phyloP scores from a whole-genome alignment of 2,329 filamentous ascomycete species.

The Rosellinia necatrix region DNA sequence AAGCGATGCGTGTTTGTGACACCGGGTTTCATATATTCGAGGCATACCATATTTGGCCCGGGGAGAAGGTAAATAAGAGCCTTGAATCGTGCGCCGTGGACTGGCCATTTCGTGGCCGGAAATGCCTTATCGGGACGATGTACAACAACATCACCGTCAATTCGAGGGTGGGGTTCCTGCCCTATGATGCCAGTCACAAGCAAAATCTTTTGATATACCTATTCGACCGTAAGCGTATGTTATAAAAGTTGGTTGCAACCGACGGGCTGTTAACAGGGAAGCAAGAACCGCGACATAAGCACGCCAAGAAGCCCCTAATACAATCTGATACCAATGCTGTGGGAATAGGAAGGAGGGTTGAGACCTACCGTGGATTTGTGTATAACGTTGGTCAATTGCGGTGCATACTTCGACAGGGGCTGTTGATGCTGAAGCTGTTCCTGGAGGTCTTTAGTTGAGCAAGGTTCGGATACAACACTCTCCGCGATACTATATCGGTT shows the following conservation, averaged over 20 bases:
- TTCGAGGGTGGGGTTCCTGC: constrained; percentile 61
- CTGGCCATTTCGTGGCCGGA: constrained; percentile 83
- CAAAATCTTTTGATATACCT: constrained; percentile 92
- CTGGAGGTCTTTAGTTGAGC: constrained; percentile 47
- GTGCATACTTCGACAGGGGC: constrained; percentile 78
- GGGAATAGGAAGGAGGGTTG: constrained; percentile 15
- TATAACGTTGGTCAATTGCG: constrained; percentile 75
- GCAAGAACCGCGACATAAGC: background rate
- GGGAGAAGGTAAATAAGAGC: constrained; percentile 87
- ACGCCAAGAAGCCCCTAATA: background rate
- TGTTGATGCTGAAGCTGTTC: constrained; percentile 53
- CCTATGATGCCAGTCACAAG: constrained; percentile 82
- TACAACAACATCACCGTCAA: constrained; percentile 81
- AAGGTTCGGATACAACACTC: constrained; percentile 65
- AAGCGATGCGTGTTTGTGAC: constrained; percentile 75
- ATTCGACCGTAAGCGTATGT: constrained; percentile 20
- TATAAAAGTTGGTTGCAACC: background rate
- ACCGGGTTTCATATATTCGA: constrained; percentile 83
- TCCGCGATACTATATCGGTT: constrained; percentile 69
- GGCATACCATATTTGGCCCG: constrained; percentile 83
- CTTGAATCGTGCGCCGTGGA: constrained; percentile 89
- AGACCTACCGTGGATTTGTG: constrained; percentile 82
- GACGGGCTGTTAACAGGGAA: background rate
- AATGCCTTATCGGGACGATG: constrained; percentile 85
- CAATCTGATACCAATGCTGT: too few relatives aligned